Conservation (phyloP, 2,329 filamentous ascomycete genomes). For the Fusarium sp. region DNA sequence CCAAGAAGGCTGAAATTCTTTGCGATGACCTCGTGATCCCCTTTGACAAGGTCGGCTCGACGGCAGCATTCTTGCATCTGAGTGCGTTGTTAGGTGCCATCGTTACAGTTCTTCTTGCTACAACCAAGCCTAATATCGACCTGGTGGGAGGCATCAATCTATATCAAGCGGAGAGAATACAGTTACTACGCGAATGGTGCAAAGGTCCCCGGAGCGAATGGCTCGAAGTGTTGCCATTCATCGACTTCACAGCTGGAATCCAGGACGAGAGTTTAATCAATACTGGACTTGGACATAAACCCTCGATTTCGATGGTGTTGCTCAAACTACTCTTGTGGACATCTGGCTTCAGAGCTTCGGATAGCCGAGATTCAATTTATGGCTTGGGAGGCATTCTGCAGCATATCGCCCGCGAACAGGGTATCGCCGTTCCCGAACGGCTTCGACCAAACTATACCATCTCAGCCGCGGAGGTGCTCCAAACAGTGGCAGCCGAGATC, state of each 20-base stretch:
- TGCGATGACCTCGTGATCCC: not conserved
- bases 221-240: not conserved
- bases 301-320: not conserved
- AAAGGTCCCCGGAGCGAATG: not conserved
- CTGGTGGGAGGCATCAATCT: not conserved
- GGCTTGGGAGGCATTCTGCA: not conserved
- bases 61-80: not conserved
- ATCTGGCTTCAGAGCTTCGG: not conserved
- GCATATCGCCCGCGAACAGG: not conserved
- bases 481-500: not conserved
- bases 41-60: not conserved
- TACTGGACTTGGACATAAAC: not conserved
- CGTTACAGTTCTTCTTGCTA: not conserved
- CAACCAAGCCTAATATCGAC: not conserved
- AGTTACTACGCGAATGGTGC: conserved; percentile 1
- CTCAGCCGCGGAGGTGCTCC: not conserved
- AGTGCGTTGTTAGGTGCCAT: not conserved
- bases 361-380: not conserved
- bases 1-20: not conserved
- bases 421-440: not conserved
- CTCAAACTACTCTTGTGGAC: conserved; percentile 2
- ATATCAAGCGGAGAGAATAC: not conserved
- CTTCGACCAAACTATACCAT: not conserved
- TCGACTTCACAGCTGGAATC: not conserved
- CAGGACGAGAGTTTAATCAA: not conserved